A percentile compares a stretch with the other conserved stretches of the same genome.
Conservation (phyloP, 2,329 filamentous ascomycete genomes). For the Penicillium sclerotigenum region DNA sequence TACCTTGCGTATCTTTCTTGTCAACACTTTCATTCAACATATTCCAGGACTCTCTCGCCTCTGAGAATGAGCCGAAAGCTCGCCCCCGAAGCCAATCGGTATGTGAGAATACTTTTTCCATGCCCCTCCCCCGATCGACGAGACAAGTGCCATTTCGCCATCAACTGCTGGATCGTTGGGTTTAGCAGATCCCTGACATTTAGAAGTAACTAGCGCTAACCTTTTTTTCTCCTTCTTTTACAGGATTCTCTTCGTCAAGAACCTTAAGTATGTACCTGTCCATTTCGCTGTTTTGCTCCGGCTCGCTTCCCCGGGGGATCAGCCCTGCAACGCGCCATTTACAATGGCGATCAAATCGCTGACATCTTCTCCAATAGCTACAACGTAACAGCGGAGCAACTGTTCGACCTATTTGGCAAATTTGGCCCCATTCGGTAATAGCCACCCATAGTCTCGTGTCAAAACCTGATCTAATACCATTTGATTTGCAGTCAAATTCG, state of each 20-base stretch:
- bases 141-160: constrained; percentile 14
- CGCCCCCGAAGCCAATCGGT: constrained; percentile 99
- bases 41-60: constrained; percentile 18
- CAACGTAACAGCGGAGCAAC: constrained; percentile 96
- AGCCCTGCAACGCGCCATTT: not conserved
- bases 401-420: constrained; percentile 98
- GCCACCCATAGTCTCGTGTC: constrained; percentile 10
- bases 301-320: not conserved
- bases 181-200: not conserved
- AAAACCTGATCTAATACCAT: constrained; percentile 10
- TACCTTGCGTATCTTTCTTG: constrained; percentile 29
- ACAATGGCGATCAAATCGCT: constrained; percentile 2
- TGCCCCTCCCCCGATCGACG: constrained; percentile 26
- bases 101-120: constrained; percentile 43
- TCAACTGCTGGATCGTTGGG: not conserved
- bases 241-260: constrained; percentile 99
- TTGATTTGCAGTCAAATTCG: constrained; percentile 76
- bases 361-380: constrained; percentile 60
- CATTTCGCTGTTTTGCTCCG: constrained; percentile 5
- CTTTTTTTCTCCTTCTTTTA: not conserved
- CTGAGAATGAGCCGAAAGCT: constrained; percentile 64
- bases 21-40: constrained; percentile 18
- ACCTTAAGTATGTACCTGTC: constrained; percentile 72
- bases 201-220: constrained; percentile 7
- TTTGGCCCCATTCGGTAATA: constrained; percentile 87